Percentiles rank a stretch among this genome's conserved stretches.
phyloP scores from a whole-genome alignment of 768 basidiomycete species.

The Strobilomyces confusus region DNA sequence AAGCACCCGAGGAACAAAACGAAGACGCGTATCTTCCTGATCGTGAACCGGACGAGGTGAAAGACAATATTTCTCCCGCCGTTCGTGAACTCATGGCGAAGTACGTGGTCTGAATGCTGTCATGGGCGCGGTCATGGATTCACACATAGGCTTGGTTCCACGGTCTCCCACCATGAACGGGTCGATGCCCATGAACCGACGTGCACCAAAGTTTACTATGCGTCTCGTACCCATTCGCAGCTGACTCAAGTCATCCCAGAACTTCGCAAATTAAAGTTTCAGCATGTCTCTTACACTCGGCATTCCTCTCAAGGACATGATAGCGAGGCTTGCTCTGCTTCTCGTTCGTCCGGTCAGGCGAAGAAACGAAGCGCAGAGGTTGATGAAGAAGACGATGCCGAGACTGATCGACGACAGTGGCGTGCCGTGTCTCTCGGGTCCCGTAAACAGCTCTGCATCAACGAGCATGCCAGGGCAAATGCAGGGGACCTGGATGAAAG shows the following conservation, averaged over 20 bases:
- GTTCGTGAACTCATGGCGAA: conserved; percentile 77
- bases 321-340: background rate
- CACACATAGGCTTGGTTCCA: conserved; percentile 15
- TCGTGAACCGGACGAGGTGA: conserved; percentile 31
- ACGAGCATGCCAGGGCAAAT: conserved; percentile 65
- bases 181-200: conserved; percentile 41
- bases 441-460: conserved; percentile 89
- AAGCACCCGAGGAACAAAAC: conserved; percentile 35
- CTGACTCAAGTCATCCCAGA: conserved; percentile 89
- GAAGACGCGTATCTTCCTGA: conserved; percentile 78
- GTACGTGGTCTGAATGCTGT: conserved; percentile 37
- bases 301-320: conserved; percentile 12
- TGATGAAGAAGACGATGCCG: conserved; percentile 23
- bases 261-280: conserved; percentile 65
- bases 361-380: conserved; percentile 22
- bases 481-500: conserved; percentile 78
- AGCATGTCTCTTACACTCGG: conserved; percentile 20
- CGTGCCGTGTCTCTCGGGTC: conserved; percentile 86
- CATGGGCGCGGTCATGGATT: background rate
- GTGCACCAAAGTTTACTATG: conserved; percentile 86
- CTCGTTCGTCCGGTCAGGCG: conserved; percentile 1
- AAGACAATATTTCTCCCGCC: conserved; percentile 67
- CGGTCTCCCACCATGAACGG: conserved; percentile 4
- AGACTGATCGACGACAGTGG: conserved; percentile 26
- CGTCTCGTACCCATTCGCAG: conserved; percentile 95